These are phyloP conservation scores for Rhexocercosporidium sp. DNA, from an alignment of 2,329 filamentous ascomycete species.

Conservation along the genomic window DNA sequence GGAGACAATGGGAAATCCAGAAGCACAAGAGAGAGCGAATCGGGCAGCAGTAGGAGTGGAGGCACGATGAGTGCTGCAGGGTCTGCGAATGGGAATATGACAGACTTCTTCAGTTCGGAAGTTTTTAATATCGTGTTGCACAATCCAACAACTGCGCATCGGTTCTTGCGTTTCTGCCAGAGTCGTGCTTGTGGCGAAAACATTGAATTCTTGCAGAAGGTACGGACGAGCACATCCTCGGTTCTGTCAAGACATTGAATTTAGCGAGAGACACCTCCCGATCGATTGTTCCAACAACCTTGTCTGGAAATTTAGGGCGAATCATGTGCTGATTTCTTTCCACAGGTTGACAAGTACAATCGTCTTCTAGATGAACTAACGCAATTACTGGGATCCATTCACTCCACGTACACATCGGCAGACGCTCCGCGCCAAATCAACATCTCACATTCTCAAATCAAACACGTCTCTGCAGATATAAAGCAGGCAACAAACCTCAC, in stretches of 20 bases:
- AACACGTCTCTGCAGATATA: slow-evolving; percentile 31
- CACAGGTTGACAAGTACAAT: slow-evolving; percentile 51
- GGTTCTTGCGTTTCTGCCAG: slow-evolving; percentile 56
- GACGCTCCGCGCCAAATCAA: slow-evolving; percentile 41
- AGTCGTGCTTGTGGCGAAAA: slow-evolving; percentile 53
- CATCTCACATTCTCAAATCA: slow-evolving; percentile 29
- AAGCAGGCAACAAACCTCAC: slow-evolving; percentile 36
- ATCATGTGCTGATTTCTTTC: not conserved
- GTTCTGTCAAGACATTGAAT: not conserved
- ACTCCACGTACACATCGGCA: slow-evolving; percentile 48
- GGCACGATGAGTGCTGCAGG: not conserved
- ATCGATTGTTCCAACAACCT: not conserved
- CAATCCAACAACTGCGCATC: slow-evolving; percentile 52
- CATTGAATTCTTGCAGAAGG: slow-evolving; percentile 57
- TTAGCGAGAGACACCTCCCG: not conserved
- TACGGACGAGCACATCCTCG: too few relatives aligned
- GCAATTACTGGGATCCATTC: slow-evolving; percentile 51
- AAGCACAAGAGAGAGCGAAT: slow-evolving; percentile 1
- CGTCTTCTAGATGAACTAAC: slow-evolving; percentile 51
- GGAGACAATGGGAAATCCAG: slow-evolving; percentile 5
- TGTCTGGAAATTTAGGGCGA: too few relatives aligned
- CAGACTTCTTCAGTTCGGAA: slow-evolving; percentile 56
- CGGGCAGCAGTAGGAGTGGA: slow-evolving; percentile 15
- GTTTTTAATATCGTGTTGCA: slow-evolving; percentile 57
- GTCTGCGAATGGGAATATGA: slow-evolving; percentile 33